Evolutionary conservation across 2,329 filamentous ascomycete species (phyloP).

Genomic region (Dactylella cylindrospora): DNA sequence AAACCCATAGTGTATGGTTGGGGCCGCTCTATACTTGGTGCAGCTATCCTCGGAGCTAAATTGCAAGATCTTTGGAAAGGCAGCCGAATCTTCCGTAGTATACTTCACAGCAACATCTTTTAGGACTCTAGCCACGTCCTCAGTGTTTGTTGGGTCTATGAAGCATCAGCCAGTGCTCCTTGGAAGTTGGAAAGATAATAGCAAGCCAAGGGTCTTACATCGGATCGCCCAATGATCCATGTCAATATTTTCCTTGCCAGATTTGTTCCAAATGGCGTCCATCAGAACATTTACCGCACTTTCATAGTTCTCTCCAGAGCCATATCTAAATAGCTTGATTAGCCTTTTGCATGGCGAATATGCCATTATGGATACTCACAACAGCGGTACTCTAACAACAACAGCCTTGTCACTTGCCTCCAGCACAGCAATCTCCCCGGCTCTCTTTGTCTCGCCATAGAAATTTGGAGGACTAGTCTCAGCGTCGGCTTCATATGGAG

Average conservation of each 20-base stretch:
- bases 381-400: slow-evolving; percentile 72
- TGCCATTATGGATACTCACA: slow-evolving; percentile 52
- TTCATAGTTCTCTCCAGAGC: slow-evolving; percentile 68
- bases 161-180: slow-evolving; percentile 1
- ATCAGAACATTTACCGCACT: slow-evolving; percentile 82
- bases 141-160: slow-evolving; percentile 64
- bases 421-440: slow-evolving; percentile 71
- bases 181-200: not conserved
- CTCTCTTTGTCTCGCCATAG: slow-evolving; percentile 73
- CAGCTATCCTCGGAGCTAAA: slow-evolving; percentile 83
- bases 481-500: slow-evolving; percentile 72
- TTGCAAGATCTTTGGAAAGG: slow-evolving; percentile 71
- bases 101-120: slow-evolving; percentile 48
- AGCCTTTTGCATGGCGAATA: not conserved
- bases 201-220: slow-evolving; percentile 58
- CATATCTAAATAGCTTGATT: slow-evolving; percentile 58
- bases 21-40: slow-evolving; percentile 63
- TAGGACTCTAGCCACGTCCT: slow-evolving; percentile 74
- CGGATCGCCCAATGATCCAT: slow-evolving; percentile 86
- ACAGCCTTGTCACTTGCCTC: slow-evolving; percentile 65
- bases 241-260: slow-evolving; percentile 66
- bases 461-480: slow-evolving; percentile 72
- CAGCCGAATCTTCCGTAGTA: slow-evolving; percentile 54
- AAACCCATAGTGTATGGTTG: too few species aligned
- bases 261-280: slow-evolving; percentile 69